phyloP scores from a whole-genome alignment of 805 yeast genomes.

The Starmerella vitae region DNA sequence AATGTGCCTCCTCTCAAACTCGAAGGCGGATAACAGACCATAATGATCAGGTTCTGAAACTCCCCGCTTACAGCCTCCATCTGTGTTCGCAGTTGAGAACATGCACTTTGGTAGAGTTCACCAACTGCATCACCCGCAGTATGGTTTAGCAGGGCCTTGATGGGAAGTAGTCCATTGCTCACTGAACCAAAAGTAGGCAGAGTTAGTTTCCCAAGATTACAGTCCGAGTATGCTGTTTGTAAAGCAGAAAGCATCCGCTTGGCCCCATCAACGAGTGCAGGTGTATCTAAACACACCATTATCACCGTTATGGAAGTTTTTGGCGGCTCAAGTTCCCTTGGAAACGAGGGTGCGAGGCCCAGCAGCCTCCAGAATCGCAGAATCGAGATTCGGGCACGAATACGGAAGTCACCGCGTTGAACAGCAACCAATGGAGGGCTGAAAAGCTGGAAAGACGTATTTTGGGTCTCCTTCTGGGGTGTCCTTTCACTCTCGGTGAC shows the following conservation, averaged over 20 bases:
- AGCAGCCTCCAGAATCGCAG: constrained; percentile 31
- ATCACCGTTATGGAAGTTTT: constrained; percentile 20
- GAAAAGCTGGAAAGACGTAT: constrained; percentile 16
- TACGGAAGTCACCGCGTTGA: constrained; percentile 20
- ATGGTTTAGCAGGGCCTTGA: constrained; percentile 17
- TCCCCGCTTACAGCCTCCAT: constrained; percentile 1
- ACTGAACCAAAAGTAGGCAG: constrained; percentile 20
- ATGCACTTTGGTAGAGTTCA: constrained; percentile 19
- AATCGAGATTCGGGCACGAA: constrained; percentile 29
- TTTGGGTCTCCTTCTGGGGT: background rate
- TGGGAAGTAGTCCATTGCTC: constrained; percentile 14
- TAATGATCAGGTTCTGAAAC: constrained; percentile 6
- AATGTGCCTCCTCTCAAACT: constrained; percentile 13
- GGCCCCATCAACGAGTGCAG: constrained; percentile 10
- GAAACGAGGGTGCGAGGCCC: constrained; percentile 25
- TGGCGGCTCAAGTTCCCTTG: too few relatives aligned
- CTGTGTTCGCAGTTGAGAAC: constrained; percentile 15
- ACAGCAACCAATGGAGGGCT: constrained; percentile 26
- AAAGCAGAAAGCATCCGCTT: constrained; percentile 19
- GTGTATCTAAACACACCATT: constrained; percentile 18
- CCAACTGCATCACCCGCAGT: constrained; percentile 20
- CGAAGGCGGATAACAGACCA: constrained; percentile 14
- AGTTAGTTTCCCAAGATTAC: constrained; percentile 25
- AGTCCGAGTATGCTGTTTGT: constrained; percentile 27
- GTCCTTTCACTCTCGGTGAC: background rate